Evolutionary conservation across 208 protist genomes (phyloP).

Genomic region (Sergeia podlipaevii): DNA sequence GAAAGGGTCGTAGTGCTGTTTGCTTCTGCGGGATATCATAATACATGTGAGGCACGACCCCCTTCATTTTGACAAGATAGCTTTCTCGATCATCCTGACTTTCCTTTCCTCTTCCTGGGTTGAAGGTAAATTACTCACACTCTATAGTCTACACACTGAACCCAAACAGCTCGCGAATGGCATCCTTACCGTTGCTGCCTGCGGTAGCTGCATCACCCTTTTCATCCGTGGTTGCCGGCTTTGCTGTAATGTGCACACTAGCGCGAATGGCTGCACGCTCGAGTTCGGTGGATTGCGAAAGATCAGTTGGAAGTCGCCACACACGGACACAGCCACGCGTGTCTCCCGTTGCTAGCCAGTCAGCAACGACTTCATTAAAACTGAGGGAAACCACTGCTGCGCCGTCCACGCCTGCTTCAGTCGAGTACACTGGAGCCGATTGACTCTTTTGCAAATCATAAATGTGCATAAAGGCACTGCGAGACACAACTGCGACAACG

Average conservation of each 20-base stretch:
- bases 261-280: slow-evolving; percentile 71
- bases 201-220: background rate
- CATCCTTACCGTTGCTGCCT: slow-evolving; percentile 6
- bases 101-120: too few species aligned
- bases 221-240: background rate
- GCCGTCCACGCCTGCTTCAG: slow-evolving; percentile 61
- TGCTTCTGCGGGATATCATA: too few species aligned
- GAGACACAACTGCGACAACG: slow-evolving; percentile 77
- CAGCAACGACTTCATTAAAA: slow-evolving; percentile 56
- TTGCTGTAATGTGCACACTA: slow-evolving; percentile 12
- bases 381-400: slow-evolving; percentile 51
- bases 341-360: slow-evolving; percentile 83
- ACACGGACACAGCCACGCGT: slow-evolving; percentile 53
- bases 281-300: slow-evolving; percentile 68
- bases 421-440: slow-evolving; percentile 48
- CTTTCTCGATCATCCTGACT: too few species aligned
- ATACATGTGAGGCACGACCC: too few species aligned
- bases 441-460: slow-evolving; percentile 81
- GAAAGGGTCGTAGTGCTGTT: too few species aligned
- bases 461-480: slow-evolving; percentile 71
- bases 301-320: slow-evolving; percentile 65
- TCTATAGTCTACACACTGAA: slow-evolving; percentile 27
- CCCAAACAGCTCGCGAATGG: slow-evolving; percentile 53
- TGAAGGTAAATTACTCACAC: too few species aligned
- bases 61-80: too few species aligned